A percentile compares a stretch with the other conserved stretches of the same genome.
Conservation (phyloP, 2,329 filamentous ascomycete genomes). For the Xylariaceae sp. region DNA sequence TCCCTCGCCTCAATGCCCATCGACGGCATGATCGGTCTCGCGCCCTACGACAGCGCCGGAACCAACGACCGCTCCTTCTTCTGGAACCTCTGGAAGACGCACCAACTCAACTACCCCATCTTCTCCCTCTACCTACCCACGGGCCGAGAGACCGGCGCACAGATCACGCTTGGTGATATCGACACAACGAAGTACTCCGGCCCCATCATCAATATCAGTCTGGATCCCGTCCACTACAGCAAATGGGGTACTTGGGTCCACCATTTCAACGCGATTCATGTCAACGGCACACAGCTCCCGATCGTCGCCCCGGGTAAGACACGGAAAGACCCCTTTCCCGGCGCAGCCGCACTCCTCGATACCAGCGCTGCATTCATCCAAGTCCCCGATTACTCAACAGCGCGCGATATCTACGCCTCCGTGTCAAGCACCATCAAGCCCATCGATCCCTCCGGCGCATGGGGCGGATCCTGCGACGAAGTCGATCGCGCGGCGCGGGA, state of each 20-base stretch:
- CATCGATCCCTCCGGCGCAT: constrained; percentile 30
- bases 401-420: constrained; percentile 29
- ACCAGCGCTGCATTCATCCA: constrained; percentile 32
- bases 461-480: constrained; percentile 33
- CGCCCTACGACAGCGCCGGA: constrained; percentile 12
- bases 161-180: constrained; percentile 33
- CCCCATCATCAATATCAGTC: constrained; percentile 23
- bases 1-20: constrained; percentile 27
- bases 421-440: constrained; percentile 30
- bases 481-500: constrained; percentile 28
- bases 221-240: constrained; percentile 22
- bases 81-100: constrained; percentile 29
- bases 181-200: constrained; percentile 30
- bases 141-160: constrained; percentile 19
- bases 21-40: constrained; percentile 34
- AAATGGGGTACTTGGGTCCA: constrained; percentile 25
- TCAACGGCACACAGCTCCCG: constrained; percentile 22
- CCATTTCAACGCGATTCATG: constrained; percentile 25
- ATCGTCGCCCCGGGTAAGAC: constrained; percentile 14
- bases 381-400: constrained; percentile 29
- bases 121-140: constrained; percentile 31
- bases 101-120: constrained; percentile 24
- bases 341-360: constrained; percentile 29
- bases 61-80: constrained; percentile 20
- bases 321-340: not conserved